These are phyloP conservation scores for Fusarium mangiferae DNA, from an alignment of 2,329 filamentous ascomycete genomes.

Conservation along the genomic window DNA sequence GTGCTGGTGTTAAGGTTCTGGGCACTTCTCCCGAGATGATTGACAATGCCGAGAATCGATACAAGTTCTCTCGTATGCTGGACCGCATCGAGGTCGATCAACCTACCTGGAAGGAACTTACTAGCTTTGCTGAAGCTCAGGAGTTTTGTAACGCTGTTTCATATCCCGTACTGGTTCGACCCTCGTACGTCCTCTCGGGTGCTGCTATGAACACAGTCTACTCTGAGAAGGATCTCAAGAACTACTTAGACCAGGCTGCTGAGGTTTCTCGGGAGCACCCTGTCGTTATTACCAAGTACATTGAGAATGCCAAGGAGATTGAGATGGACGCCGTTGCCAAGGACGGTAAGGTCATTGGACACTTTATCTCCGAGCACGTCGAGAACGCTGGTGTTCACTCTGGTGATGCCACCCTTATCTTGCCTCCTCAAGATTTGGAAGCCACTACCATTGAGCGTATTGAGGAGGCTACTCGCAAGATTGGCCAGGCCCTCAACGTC, in stretches of 20 bases:
- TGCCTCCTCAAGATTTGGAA: conserved; percentile 93
- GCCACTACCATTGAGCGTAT: conserved; percentile 89
- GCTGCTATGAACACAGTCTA: conserved; percentile 99
- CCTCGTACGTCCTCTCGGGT: conserved; percentile 95
- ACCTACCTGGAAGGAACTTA: conserved; percentile 97
- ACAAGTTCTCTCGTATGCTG: conserved; percentile 98
- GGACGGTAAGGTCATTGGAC: conserved; percentile 88
- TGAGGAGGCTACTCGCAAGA: conserved; percentile 94
- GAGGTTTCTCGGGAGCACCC: conserved; percentile 96
- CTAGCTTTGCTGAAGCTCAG: conserved; percentile 90
- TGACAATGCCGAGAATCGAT: conserved; percentile 94
- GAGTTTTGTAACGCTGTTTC: conserved; percentile 88
- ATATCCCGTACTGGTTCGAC: conserved; percentile 94
- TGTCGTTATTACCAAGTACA: conserved; percentile 99
- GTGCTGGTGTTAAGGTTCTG: conserved; percentile 89
- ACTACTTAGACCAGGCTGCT: conserved; percentile 87
- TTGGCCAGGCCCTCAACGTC: conserved; percentile 91
- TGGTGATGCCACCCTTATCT: conserved; percentile 93
- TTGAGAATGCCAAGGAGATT: conserved; percentile 99
- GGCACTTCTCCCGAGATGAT: conserved; percentile 99
- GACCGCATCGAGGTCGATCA: conserved; percentile 96
- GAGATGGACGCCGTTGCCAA: conserved; percentile 98
- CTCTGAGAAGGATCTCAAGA: conserved; percentile 90
- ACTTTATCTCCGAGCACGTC: conserved; percentile 98
- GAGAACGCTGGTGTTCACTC: conserved; percentile 99